Evolutionary conservation across 2,329 filamentous ascomycete species (phyloP).

Genomic region (Venturiaceae sp.): DNA sequence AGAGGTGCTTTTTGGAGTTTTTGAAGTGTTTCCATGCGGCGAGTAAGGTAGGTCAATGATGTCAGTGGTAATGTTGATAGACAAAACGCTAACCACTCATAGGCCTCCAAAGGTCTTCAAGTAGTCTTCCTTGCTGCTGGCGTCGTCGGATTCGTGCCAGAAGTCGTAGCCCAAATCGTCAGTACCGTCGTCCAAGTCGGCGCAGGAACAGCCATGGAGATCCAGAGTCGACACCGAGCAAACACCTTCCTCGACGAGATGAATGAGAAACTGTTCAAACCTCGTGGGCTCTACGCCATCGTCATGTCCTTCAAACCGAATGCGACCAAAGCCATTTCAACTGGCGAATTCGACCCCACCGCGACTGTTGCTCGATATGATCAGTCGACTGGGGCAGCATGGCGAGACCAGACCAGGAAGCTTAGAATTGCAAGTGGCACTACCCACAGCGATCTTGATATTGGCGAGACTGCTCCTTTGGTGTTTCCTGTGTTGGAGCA

Average conservation of each 20-base stretch:
- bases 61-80: too few species aligned
- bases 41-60: too few species aligned
- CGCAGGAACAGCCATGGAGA: slow-evolving; percentile 31
- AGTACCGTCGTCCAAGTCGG: slow-evolving; percentile 34
- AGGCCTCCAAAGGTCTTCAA: slow-evolving; percentile 10
- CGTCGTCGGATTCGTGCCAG: slow-evolving; percentile 28
- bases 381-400: slow-evolving; percentile 15
- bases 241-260: slow-evolving; percentile 47
- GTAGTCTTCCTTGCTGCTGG: slow-evolving; percentile 18
- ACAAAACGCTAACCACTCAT: too few species aligned
- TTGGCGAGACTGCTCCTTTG: too few species aligned
- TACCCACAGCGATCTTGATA: too few species aligned
- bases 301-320: slow-evolving; percentile 45
- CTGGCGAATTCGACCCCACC: slow-evolving; percentile 26
- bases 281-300: slow-evolving; percentile 44
- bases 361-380: slow-evolving; percentile 24
- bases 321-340: slow-evolving; percentile 28
- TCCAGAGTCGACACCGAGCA: slow-evolving; percentile 26
- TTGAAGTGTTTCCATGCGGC: too few species aligned
- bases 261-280: slow-evolving; percentile 48
- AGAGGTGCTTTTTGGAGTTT: too few species aligned
- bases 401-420: too few species aligned
- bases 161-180: slow-evolving; percentile 31
- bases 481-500: too few species aligned
- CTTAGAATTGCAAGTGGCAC: too few species aligned